phyloP scores from a whole-genome alignment of 768 basidiomycete genomes.

The Gautieria morchelliformis region DNA sequence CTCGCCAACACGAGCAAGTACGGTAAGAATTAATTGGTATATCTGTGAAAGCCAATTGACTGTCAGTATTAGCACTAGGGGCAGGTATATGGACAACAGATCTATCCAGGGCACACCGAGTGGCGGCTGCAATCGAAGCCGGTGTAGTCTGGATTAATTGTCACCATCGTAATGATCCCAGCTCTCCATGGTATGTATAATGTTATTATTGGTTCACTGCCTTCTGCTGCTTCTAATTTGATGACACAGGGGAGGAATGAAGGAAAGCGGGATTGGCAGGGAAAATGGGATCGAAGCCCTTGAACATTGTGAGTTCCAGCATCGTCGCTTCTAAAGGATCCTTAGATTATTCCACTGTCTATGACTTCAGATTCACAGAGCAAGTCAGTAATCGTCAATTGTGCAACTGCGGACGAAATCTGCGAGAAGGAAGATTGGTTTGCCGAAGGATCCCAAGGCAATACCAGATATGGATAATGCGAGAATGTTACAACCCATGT shows the following conservation, averaged over 20 bases:
- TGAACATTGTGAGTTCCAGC: conserved; percentile 51
- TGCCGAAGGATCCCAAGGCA: background rate
- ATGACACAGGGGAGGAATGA: conserved; percentile 72
- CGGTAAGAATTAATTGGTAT: background rate
- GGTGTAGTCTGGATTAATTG: conserved; percentile 86
- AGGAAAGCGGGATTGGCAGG: conserved; percentile 78
- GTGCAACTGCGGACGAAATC: conserved; percentile 51
- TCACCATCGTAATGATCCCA: conserved; percentile 83
- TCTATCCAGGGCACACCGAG: conserved; percentile 65
- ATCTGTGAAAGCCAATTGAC: background rate
- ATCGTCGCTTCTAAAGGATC: background rate
- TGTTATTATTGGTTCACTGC: conserved; percentile 4
- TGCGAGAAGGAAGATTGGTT: conserved; percentile 58
- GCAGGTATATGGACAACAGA: conserved; percentile 74
- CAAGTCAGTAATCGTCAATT: conserved; percentile 73
- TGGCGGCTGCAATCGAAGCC: conserved; percentile 57
- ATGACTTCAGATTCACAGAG: conserved; percentile 60
- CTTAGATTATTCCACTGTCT: background rate
- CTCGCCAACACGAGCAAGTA: conserved; percentile 74
- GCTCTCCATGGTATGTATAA: conserved; percentile 65
- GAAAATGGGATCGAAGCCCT: conserved; percentile 82
- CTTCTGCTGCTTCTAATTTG: background rate
- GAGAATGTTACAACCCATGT: background rate
- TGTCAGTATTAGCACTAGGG: conserved; percentile 43
- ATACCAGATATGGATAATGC: conserved; percentile 4